Conservation (phyloP, 78 protist genomes). For the Isochrysis galbana region DNA sequence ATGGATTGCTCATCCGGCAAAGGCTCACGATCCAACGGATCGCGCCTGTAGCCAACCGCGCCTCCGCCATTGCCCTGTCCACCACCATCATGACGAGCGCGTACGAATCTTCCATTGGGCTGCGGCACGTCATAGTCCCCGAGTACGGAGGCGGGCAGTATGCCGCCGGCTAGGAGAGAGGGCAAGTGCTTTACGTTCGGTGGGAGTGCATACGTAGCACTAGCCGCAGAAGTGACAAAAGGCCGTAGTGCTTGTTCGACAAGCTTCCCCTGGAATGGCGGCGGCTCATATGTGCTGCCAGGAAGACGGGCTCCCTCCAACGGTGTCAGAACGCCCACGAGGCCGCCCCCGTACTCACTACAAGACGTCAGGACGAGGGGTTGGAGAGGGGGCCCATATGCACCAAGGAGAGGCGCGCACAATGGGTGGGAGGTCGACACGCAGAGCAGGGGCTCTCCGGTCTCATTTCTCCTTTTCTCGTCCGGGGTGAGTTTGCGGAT, state of each 20-base stretch:
- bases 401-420: neutral
- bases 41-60: neutral
- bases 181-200: neutral
- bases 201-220: neutral
- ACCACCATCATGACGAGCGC: neutral
- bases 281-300: neutral
- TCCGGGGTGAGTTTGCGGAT: neutral
- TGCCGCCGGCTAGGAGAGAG: neutral
- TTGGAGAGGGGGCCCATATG: neutral
- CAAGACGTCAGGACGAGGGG: neutral
- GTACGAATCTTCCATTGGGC: neutral
- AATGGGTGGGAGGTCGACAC: neutral
- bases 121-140: neutral
- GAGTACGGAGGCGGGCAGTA: neutral
- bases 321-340: neutral
- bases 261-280: neutral
- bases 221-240: neutral
- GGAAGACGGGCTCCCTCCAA: neutral
- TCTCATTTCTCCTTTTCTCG: neutral
- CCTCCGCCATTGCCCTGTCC: neutral
- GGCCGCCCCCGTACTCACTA: neutral
- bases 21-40: neutral
- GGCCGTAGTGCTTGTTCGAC: neutral
- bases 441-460: constrained; percentile 4
- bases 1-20: neutral